Conservation (phyloP, 2,329 filamentous ascomycete genomes). For the Grosmannia clavigera region DNA sequence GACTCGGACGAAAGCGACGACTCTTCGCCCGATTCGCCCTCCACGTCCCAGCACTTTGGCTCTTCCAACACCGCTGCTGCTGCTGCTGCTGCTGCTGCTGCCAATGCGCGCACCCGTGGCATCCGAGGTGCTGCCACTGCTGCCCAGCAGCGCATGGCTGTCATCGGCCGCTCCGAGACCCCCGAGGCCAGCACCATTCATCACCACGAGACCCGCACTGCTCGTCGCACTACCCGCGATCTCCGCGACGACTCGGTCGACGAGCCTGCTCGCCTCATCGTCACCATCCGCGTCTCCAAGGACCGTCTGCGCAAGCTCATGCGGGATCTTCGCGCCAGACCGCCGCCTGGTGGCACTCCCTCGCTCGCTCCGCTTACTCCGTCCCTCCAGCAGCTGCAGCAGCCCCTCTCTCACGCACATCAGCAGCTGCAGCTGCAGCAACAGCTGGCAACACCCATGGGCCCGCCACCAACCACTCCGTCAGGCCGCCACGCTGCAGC, state of each 20-base stretch:
- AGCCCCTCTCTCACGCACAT: neutral
- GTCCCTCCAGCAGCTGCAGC: neutral
- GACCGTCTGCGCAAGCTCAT: conserved; percentile 59
- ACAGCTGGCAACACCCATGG: conserved; percentile 36
- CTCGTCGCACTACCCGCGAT: conserved; percentile 45
- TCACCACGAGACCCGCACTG: conserved; percentile 61
- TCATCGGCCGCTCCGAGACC: conserved; percentile 73
- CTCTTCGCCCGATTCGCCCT: conserved; percentile 75
- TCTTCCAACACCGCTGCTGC: neutral
- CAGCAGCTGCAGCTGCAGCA: neutral
- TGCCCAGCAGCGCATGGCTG: conserved; percentile 78
- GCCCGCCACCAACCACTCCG: conserved; percentile 36
- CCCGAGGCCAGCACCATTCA: conserved; percentile 54
- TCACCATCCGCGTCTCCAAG: conserved; percentile 63
- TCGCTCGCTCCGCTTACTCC: neutral
- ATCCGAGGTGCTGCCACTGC: conserved; percentile 82
- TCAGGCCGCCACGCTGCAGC: conserved; percentile 14
- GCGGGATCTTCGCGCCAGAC: conserved; percentile 22
- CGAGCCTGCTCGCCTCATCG: conserved; percentile 46
- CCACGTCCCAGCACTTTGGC: conserved; percentile 16
- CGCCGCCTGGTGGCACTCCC: neutral
- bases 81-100: conserved; percentile 46
- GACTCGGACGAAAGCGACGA: conserved; percentile 91
- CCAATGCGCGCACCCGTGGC: conserved; percentile 73
- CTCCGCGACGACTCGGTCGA: conserved; percentile 45